phyloP scores from a whole-genome alignment of 805 yeast species.

The Ogataea pignaliae region DNA sequence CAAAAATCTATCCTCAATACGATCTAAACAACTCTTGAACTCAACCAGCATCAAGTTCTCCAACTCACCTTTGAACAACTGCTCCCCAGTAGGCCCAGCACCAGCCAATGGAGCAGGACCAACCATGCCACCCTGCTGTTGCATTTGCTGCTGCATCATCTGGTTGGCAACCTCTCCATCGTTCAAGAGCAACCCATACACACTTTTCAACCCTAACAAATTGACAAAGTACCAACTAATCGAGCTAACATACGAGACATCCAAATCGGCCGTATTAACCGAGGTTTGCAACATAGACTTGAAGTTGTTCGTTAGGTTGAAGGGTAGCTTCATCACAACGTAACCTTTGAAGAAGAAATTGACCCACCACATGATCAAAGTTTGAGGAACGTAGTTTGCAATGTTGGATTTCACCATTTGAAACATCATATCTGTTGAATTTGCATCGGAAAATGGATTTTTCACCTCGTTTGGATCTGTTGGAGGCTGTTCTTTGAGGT shows the following conservation, averaged over 20 bases:
- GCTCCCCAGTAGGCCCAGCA: conserved; percentile 59
- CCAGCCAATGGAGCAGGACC: conserved; percentile 35
- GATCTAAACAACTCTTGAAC: conserved; percentile 54
- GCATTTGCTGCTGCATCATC: conserved; percentile 35
- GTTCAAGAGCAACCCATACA: conserved; percentile 66
- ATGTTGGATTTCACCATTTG: conserved; percentile 76
- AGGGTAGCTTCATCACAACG: conserved; percentile 82
- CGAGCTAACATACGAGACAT: conserved; percentile 88
- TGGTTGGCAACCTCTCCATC: conserved; percentile 43
- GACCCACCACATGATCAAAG: conserved; percentile 94
- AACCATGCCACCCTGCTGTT: conserved; percentile 25
- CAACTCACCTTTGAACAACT: conserved; percentile 63
- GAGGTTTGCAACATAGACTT: conserved; percentile 91
- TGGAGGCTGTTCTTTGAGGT: conserved; percentile 43
- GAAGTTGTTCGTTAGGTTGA: conserved; percentile 84
- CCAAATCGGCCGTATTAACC: conserved; percentile 75
- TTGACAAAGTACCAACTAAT: conserved; percentile 95
- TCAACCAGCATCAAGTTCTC: conserved; percentile 46
- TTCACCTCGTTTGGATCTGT: conserved; percentile 35
- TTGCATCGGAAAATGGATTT: conserved; percentile 70
- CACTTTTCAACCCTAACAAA: conserved; percentile 75
- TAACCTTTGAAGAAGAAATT: conserved; percentile 90
- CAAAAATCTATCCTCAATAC: conserved; percentile 55
- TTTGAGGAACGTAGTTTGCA: conserved; percentile 85
- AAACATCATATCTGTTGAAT: conserved; percentile 66